Base-by-base conservation (phyloP, 208 protist species). In the Crithidia fasciculata region DNA sequence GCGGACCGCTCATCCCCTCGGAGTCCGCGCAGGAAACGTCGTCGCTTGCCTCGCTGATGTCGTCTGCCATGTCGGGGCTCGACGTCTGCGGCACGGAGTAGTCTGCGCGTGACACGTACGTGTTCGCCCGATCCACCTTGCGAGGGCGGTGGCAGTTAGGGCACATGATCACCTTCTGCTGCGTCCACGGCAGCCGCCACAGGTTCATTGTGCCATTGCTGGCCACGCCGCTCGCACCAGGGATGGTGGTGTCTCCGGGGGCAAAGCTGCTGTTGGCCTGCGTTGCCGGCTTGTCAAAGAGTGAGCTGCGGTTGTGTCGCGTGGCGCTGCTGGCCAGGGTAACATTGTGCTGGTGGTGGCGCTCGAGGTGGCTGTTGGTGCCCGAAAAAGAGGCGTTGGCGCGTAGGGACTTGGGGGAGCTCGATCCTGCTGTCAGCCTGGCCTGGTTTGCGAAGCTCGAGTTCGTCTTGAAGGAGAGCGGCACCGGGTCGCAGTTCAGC, bases 141-240 rank as follows among this genome's bases (percentile, higher is more conserved):
- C 74, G 67, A 0, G 80, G 80, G 36, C 84, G 84, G 45, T 85
- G 71, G 67, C 84, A 88, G 64, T 85, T 80, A 28, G 74, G 60
- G 72, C 84, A 88, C 80, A 88, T 83, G 7, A 53, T 59, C 18
- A 88, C 84, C 47, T 73, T 69, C 76, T 80, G 77, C 72, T 88
- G 76, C 44, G 65, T 76, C 78, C 84, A 85, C 16, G 84, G 84
- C 60, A 88, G 56, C 28, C 69, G 69, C 84, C 84, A 88, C 47
- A 76, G 52, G 61, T 71, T 80, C 44, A 81, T 58, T 2, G 67
- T 62, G 40, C 83, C 66, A 36, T 10, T 60, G 43, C n/a, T 64
- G 50, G 55, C 62, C 13, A 66, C 41, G 16, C 62, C 66, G 55
- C 28, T 61, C 2, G 64, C 63, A 7, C 53, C 61, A 15, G 39